Evolutionary conservation across 2,329 filamentous ascomycete genomes (phyloP).

Genomic region (Aquanectria penicillioides): DNA sequence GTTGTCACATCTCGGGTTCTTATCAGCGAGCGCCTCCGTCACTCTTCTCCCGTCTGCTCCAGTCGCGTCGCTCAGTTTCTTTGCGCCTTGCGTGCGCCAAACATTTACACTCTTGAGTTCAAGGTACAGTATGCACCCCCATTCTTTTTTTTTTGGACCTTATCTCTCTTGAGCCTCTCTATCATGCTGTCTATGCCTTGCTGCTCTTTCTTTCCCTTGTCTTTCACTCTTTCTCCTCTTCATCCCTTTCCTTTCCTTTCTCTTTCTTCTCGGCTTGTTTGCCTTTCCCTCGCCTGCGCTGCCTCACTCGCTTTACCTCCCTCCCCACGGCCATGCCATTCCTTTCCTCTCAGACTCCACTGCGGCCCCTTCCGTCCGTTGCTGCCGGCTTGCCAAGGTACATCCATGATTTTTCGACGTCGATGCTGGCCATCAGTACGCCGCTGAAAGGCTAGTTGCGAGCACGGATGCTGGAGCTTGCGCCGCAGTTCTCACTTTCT

Average conservation of each 20-base stretch:
- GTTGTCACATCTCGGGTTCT: slow-evolving; percentile 3
- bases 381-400: slow-evolving; percentile 12
- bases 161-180: slow-evolving; percentile 1
- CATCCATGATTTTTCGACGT: background rate
- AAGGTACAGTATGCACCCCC: slow-evolving; percentile 17
- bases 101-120: slow-evolving; percentile 6
- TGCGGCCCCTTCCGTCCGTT: slow-evolving; percentile 24
- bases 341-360: slow-evolving; percentile 20
- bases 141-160: background rate
- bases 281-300: slow-evolving; percentile 16
- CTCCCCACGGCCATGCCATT: slow-evolving; percentile 9
- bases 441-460: background rate
- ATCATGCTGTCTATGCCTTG: background rate
- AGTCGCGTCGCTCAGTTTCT: slow-evolving; percentile 15
- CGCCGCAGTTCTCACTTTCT: background rate
- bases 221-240: background rate
- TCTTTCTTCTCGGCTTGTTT: background rate
- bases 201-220: background rate
- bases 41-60: slow-evolving; percentile 6
- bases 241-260: background rate
- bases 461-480: slow-evolving; percentile 4
- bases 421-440: background rate
- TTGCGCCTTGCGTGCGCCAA: slow-evolving; percentile 10
- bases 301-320: too few relatives aligned
- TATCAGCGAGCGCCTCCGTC: slow-evolving; percentile 4